Conservation (phyloP, 2,329 filamentous ascomycete genomes). For the Aspergillus brasiliensis region DNA sequence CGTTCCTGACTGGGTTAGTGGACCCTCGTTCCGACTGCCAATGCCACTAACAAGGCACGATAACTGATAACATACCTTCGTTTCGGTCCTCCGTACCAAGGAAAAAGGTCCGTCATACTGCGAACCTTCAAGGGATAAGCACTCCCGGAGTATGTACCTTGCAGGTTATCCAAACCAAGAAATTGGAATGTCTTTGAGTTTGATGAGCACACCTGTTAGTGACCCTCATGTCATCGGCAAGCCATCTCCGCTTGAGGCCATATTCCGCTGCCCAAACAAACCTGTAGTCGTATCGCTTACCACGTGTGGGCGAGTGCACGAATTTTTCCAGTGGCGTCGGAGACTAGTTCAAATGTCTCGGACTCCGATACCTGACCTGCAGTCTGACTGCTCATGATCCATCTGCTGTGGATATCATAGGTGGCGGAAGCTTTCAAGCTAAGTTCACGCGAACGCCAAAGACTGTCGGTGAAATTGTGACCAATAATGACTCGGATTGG, state of each 20-base stretch:
- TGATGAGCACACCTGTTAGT: background rate
- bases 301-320: conserved; percentile 4
- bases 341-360: conserved; percentile 11
- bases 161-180: background rate
- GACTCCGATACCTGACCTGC: conserved; percentile 7
- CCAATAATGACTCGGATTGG: background rate
- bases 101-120: background rate
- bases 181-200: background rate
- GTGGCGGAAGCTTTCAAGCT: background rate
- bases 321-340: conserved; percentile 9
- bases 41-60: background rate
- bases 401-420: background rate
- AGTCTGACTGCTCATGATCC: background rate
- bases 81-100: background rate
- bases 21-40: conserved; percentile 13
- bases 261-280: background rate
- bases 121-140: background rate
- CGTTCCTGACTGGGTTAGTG: conserved; percentile 21
- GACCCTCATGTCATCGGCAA: background rate
- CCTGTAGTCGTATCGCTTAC: background rate
- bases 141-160: background rate
- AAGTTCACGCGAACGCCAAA: background rate
- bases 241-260: background rate
- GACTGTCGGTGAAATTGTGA: background rate
- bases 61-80: background rate